These are phyloP conservation scores for Rosa chinensis DNA, from an alignment of 306 rosid species.

Conservation along the genomic window DNA sequence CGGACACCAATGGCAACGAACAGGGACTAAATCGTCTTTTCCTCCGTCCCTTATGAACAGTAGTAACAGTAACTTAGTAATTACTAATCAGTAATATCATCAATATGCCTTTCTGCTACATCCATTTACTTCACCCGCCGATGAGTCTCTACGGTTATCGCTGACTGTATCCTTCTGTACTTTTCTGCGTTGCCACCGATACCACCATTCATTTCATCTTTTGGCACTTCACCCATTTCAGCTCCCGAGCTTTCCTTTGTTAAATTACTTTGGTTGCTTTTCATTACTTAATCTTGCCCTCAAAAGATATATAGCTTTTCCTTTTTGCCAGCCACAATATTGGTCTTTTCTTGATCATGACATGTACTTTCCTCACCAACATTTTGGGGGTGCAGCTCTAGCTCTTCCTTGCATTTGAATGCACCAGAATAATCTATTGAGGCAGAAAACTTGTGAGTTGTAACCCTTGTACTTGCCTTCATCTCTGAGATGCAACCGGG, in stretches of 20 bases:
- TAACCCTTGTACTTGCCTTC: constrained; percentile 26
- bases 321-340: constrained; percentile 16
- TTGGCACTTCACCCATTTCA: constrained; percentile 32
- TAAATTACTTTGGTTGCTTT: constrained; percentile 30
- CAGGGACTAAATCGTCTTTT: too few species aligned
- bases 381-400: constrained; percentile 33
- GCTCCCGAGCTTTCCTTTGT: constrained; percentile 38
- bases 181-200: constrained; percentile 42
- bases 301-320: constrained; percentile 28
- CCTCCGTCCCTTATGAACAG: too few species aligned
- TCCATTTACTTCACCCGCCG: constrained; percentile 32
- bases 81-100: too few species aligned
- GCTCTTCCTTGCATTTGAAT: constrained; percentile 34
- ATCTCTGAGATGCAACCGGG: constrained; percentile 24
- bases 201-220: constrained; percentile 42
- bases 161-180: constrained; percentile 36
- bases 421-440: constrained; percentile 30
- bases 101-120: constrained; percentile 24
- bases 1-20: too few species aligned
- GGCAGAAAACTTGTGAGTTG: constrained; percentile 8
- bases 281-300: constrained; percentile 39
- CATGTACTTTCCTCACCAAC: constrained; percentile 33
- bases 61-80: too few species aligned
- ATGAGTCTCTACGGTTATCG: constrained; percentile 33
- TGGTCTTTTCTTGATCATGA: constrained; percentile 14